These are phyloP conservation scores for Gilbertella persicaria DNA, from an alignment of 371 early-diverging fungal genomes.

Conservation along the genomic window DNA sequence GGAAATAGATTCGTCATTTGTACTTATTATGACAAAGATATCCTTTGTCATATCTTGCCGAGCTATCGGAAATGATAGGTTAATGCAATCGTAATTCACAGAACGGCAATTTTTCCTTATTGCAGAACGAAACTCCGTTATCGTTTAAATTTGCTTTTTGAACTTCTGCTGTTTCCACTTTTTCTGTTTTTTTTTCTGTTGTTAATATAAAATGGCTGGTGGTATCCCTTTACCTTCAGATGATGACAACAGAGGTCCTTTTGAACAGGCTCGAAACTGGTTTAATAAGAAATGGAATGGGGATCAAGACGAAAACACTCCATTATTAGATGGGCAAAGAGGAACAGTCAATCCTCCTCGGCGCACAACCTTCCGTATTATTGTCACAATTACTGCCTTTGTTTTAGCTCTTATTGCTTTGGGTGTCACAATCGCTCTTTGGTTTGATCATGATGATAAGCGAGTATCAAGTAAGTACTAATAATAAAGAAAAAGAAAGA, in stretches of 20 bases:
- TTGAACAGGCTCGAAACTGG: conserved; percentile 32
- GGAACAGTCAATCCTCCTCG: conserved; percentile 35
- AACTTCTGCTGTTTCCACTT: too few relatives aligned
- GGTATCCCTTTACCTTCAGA: conserved; percentile 10
- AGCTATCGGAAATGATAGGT: too few relatives aligned
- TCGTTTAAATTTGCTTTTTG: too few relatives aligned
- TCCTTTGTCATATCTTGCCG: too few relatives aligned
- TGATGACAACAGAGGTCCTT: background rate
- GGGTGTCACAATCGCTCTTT: conserved; percentile 49
- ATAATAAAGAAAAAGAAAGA: background rate
- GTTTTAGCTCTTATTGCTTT: conserved; percentile 31
- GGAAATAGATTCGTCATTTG: too few relatives aligned
- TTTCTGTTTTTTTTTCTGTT: too few relatives aligned
- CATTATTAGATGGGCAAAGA: conserved; percentile 32
- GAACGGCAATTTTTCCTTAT: too few relatives aligned
- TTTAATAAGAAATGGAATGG: conserved; percentile 54
- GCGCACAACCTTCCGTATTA: conserved; percentile 17
- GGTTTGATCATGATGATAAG: conserved; percentile 27
- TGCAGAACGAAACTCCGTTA: too few relatives aligned
- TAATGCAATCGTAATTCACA: too few relatives aligned
- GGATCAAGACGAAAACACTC: conserved; percentile 45
- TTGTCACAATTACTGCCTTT: conserved; percentile 16
- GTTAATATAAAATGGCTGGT: too few relatives aligned
- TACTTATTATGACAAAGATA: too few relatives aligned
- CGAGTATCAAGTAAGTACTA: conserved; percentile 1